Percentiles rank a stretch among this genome's conserved stretches.
These are phyloP conservation scores for Candida tetrigidarum DNA, from an alignment of 1,139 yeast species.

Conservation along the genomic window DNA sequence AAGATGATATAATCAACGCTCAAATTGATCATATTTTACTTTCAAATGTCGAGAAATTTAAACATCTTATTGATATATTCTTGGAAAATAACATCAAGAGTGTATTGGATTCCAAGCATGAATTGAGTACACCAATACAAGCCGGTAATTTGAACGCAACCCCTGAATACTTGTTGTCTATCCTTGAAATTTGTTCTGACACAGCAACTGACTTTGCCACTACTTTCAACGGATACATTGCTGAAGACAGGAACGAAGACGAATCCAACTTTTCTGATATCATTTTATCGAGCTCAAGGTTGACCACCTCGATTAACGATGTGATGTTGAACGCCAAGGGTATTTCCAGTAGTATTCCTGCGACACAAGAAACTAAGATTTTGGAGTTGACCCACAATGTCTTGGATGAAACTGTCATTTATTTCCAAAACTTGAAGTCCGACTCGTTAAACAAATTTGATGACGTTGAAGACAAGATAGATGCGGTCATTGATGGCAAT, in stretches of 20 bases:
- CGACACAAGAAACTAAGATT: conserved; percentile 58
- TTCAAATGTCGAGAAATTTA: conserved; percentile 54
- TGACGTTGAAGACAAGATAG: conserved; percentile 72
- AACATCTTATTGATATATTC: conserved; percentile 71
- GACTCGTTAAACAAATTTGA: conserved; percentile 50
- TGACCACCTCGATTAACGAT: conserved; percentile 68
- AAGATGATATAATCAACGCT: conserved; percentile 58
- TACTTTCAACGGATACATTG: conserved; percentile 75
- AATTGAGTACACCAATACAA: conserved; percentile 77
- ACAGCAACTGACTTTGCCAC: conserved; percentile 82
- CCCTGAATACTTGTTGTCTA: conserved; percentile 70
- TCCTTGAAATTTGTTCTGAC: conserved; percentile 72
- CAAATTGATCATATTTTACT: conserved; percentile 60
- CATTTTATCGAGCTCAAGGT: conserved; percentile 68
- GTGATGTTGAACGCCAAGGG: conserved; percentile 76
- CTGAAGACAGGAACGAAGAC: conserved; percentile 77
- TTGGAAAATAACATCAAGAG: conserved; percentile 71
- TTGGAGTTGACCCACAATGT: conserved; percentile 55
- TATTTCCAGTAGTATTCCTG: conserved; percentile 55
- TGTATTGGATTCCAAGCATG: conserved; percentile 74
- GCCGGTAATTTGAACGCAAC: conserved; percentile 83
- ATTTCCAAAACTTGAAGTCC: conserved; percentile 63
- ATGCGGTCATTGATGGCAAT: conserved; percentile 75
- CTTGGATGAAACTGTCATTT: conserved; percentile 65
- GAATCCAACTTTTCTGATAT: conserved; percentile 59